Base-by-base conservation (phyloP, 768 basidiomycete genomes). In the Fomitopsis serialis region DNA sequence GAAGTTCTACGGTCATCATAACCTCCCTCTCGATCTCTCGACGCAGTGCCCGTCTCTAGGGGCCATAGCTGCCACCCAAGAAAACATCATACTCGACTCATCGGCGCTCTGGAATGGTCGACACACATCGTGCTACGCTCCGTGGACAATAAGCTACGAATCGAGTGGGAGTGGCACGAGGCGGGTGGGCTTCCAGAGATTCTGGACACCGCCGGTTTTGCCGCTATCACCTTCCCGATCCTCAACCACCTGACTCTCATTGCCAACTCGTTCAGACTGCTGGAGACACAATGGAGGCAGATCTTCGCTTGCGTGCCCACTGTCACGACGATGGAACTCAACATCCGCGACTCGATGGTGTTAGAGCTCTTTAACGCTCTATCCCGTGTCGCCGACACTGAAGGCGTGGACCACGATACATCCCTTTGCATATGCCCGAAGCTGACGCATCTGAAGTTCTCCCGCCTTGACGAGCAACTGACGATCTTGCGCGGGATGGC, bases 91-190 rank as follows among this genome's bases (percentile, higher is more conserved):
- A 7, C 6, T 51, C 5, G 50, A 51, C 42, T 51, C 19, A 43
- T 34, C 24, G 50, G 40, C 22, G 24, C 22, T 12, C 8, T 22
- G 8, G 25, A 17, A 12, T 51, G 50, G 42, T 42, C 50, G 23
- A 29, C 42, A 15, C 24, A 27, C 9, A 32, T 42, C 42, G 42
- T 34, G 27, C 17, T 51, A 21, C 17, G 27, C 10, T 27, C 40
- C 25, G 22, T 3, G 6, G 29, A 43, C n/a, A 12, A 12, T 6
- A 7, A 34, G 27, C 23, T 51, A 22, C 5, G 13, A 10, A 19
- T 51, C 22, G 21, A 51, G 42, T 51, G 50, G 50, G 40, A 51
- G 29, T 51, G 50, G 50, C 21, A 37, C 36, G 35, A 49, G 22
- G 48, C 34, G 22, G 42, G 50, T n/a, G 35, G 24, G 6, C 23